A percentile compares a stretch with the other conserved stretches of the same genome.
Conservation (phyloP, 2,329 filamentous ascomycete genomes). For the Exophiala xenobiotica region DNA sequence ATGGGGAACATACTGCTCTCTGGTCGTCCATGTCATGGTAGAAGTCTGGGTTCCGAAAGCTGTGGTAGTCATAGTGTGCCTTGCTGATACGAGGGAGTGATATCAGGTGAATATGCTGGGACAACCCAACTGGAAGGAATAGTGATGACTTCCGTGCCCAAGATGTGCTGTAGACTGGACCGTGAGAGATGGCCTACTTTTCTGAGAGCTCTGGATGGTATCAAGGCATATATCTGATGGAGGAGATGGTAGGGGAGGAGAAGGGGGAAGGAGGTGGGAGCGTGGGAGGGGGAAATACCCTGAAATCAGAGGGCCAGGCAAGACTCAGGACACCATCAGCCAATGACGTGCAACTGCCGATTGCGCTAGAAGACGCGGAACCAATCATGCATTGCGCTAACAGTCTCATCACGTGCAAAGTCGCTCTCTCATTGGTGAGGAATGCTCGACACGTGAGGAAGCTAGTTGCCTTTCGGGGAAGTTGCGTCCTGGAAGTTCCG, state of each 20-base stretch:
- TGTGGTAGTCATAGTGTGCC: background rate
- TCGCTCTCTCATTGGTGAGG: background rate
- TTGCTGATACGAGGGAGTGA: background rate
- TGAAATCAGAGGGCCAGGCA: constrained; percentile 2
- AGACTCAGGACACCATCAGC: background rate
- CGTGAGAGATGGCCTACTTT: background rate
- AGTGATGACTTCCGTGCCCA: background rate
- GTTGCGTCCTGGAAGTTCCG: background rate
- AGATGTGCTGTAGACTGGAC: background rate
- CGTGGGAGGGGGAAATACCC: constrained; percentile 1
- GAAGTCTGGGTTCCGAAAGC: background rate
- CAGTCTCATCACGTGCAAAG: background rate
- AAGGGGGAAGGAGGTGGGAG: background rate
- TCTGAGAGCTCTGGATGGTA: background rate
- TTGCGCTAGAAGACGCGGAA: background rate
- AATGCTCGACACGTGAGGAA: background rate
- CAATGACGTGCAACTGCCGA: background rate
- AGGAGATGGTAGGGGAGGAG: background rate
- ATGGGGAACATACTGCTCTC: background rate
- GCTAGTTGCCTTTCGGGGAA: background rate
- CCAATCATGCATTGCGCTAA: background rate
- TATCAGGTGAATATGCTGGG: background rate
- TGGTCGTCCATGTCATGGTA: background rate
- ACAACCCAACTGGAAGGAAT: background rate
- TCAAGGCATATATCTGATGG: background rate